phyloP scores from a whole-genome alignment of 2,329 filamentous ascomycete genomes.

The Claviceps arundinis region DNA sequence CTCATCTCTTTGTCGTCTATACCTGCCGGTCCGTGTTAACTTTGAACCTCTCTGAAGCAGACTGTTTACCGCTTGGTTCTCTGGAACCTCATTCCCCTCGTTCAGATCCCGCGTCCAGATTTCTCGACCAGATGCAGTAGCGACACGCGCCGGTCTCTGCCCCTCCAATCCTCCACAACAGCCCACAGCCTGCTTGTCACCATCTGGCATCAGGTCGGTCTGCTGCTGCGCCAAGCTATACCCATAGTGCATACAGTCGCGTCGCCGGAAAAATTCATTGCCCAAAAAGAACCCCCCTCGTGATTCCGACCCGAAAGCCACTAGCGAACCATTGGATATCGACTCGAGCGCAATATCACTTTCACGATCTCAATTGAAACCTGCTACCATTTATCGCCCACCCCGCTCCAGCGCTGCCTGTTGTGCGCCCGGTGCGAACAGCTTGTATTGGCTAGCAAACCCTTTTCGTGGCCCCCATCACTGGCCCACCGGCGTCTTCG shows the following conservation, averaged over 20 bases:
- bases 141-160: constrained; percentile 1
- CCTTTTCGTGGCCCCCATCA: constrained; percentile 8
- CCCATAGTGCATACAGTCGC: not conserved
- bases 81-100: not conserved
- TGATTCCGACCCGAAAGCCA: not conserved
- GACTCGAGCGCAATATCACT: not conserved
- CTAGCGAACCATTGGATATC: not conserved
- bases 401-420: constrained; percentile 4
- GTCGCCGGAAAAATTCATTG: not conserved
- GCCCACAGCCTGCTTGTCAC: constrained; percentile 1
- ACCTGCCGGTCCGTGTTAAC: not conserved
- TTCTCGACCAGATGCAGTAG: not conserved
- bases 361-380: constrained; percentile 3
- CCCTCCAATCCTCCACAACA: constrained; percentile 4
- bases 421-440: constrained; percentile 6
- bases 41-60: not conserved
- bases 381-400: constrained; percentile 2
- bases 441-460: constrained; percentile 17
- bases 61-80: not conserved
- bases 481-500: constrained; percentile 19
- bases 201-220: not conserved
- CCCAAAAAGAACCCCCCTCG: constrained; percentile 1
- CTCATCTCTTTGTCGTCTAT: not conserved
- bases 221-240: not conserved
- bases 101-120: no score